Evolutionary conservation across 2,329 filamentous ascomycete species (phyloP), one percentile per base, ranked within the genome.

Genomic region (Aspergillus felis): DNA sequence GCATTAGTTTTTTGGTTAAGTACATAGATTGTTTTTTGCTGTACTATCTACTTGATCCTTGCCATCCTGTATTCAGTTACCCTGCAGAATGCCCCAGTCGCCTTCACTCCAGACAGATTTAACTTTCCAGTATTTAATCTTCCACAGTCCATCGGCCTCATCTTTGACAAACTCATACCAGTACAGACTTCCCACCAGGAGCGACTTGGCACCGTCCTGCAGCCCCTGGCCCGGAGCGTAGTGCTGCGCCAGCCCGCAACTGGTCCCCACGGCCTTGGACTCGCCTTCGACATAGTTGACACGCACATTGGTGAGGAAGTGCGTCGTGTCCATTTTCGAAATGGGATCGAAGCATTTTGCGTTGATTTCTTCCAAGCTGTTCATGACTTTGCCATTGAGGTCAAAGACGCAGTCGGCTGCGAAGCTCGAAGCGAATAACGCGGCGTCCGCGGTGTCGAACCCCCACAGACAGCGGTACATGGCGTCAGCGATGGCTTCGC

Each of bases 401-500:
- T 57, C 57, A 29, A 66, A 60, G 2, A 49, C 38, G 32, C 62
- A 64, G 3, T 68, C 62, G 1, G 58, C 28, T n/a, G 64, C 60
- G 49, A 70, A 64, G 41, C 66, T 64, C 2, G 72, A 71, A 22
- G 71, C 61, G 61, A 71, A 68, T 3, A 74, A 66, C 5, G 53
- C 41, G 3, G 51, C 14, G 59, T 72, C 65, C 28, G 62, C 57
- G 46, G 57, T 68, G 61, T 75, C 72, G 27, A 71, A 58, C 47
- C 57, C 64, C 12, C 60, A 54, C 27, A 69, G 56, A 54, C 51
- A 58, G 44, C 72, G 71, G 60, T 71, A 67, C 32, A 74, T 29
- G 17, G 71, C 62, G 52, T 74, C 72, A n/a, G 61, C 51, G 50
- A 75, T 66, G 25, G 71, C 70, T 22, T 74, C 71, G 22, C 69